Base-by-base conservation (phyloP, 192 early-diverging fungal genomes). In the Diversispora epigaea region DNA sequence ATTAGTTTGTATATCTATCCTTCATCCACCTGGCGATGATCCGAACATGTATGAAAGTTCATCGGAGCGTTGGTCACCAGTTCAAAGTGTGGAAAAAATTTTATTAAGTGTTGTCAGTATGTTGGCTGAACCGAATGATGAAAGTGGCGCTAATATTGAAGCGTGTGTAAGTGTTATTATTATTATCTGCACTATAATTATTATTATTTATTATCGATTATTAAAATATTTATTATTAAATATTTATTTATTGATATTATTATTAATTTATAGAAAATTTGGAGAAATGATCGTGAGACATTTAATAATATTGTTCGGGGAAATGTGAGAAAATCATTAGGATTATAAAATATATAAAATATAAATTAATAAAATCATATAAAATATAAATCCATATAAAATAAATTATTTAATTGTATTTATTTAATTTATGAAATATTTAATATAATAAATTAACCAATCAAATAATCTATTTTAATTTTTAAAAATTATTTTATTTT, bases 81-180 rank as follows among this genome's bases (percentile, higher is more conserved):
- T 99, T 44, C 97, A 99, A 82, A 94, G 92, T 81, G 95, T 99
- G 4, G 97, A 99, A 76, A 99, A 99, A 85, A 98, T 99, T 67
- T 77, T 99, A 70, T 78, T 99, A 55, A 93, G 91, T 3, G 97
- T 99, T 1, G 88, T 98, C 7, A 93, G 91, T 80, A 98, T 98
- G 96, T 81, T 98, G 67, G 94, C 96, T 9, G 97, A 99, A 81
- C 97, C 97, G 12, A 99, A 99, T 76, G 95, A 96, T 79, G 97
- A 99, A 78, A 95, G 93, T 86, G 93, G 93, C 22, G 97, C 97
- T n/a, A 96, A 96, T 71, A 92, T 99, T 62, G 97, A 99, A 84
- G 96, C 96, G 49, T 93, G 94, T 84, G 89, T 90, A 86, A 84
- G 89, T 75, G 41, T 61, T 69, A 46, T 68, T 10, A 43, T 70